A percentile compares a stretch with the other conserved stretches of the same genome.
phyloP scores from a whole-genome alignment of 495 filamentous ascomycete genomes.

The Apodospora peruviana region DNA sequence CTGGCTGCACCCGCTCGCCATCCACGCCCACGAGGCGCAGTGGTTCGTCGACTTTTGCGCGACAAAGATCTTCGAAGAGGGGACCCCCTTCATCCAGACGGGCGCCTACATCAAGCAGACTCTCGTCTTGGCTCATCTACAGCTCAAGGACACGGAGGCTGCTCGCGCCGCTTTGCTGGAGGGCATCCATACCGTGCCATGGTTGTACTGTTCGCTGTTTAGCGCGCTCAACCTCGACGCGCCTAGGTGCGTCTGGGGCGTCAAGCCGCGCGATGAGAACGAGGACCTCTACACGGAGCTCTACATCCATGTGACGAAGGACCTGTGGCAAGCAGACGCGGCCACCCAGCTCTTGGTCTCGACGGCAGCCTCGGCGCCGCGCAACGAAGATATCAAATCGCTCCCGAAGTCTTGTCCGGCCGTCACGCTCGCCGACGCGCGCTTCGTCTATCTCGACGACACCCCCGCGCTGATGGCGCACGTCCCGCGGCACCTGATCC shows the following conservation, averaged over 20 bases:
- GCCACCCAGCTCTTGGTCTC: slow-evolving; percentile 65
- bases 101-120: slow-evolving; percentile 62
- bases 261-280: slow-evolving; percentile 57
- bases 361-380: slow-evolving; percentile 53
- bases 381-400: slow-evolving; percentile 25
- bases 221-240: slow-evolving; percentile 67
- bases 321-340: slow-evolving; percentile 84
- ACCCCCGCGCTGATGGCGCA: slow-evolving; percentile 57
- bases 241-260: slow-evolving; percentile 77
- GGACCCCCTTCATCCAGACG: slow-evolving; percentile 44
- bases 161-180: slow-evolving; percentile 57
- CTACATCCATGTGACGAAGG: slow-evolving; percentile 74
- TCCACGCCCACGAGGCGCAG: slow-evolving; percentile 70
- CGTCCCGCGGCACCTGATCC: slow-evolving; percentile 49
- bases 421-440: slow-evolving; percentile 53
- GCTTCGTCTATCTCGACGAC: slow-evolving; percentile 75
- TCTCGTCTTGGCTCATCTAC: slow-evolving; percentile 64
- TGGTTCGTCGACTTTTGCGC: slow-evolving; percentile 69
- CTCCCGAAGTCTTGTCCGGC: slow-evolving; percentile 40
- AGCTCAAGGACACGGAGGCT: slow-evolving; percentile 57
- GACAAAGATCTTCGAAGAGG: slow-evolving; percentile 47
- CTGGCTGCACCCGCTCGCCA: slow-evolving; percentile 73
- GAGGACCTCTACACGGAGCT: slow-evolving; percentile 72
- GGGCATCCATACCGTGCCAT: slow-evolving; percentile 70
- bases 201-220: slow-evolving; percentile 73